Base-by-base conservation (phyloP, 2,329 filamentous ascomycete genomes). In the Zymoseptoria brevis region DNA sequence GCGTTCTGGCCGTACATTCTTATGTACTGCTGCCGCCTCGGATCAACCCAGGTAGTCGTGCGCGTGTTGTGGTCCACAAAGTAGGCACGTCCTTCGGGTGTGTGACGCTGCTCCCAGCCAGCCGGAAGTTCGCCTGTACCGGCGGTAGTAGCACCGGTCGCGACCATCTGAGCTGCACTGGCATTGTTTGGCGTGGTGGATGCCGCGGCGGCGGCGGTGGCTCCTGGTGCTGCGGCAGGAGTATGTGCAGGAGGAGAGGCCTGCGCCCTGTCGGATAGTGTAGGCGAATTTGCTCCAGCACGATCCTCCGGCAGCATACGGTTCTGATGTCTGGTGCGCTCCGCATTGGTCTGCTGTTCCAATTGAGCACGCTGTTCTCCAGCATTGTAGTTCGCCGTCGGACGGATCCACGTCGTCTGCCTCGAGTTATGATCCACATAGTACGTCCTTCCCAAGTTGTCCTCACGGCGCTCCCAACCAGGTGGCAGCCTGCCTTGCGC, bases 11-110 rank as follows among this genome's bases (percentile, higher is more conserved):
- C 93, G 72, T 99, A 99, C 89, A 97, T 96, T 60, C 94, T 84
- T 62, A 99, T 97, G 76, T 96, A 99, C 75, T 99, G 94, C 76
- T 97, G 94, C 63, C 94, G 87, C 67, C 94, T 87, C 29, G 94
- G 94, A 73, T 99, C 94, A 16, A 99, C 94, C 94, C 94, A 99
- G 0, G 94, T 97, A 0, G 94, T 99, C 1, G 94, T 97, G 65
- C 94, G 85, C 8, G 94, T 97, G 73, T 97, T 99, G 76, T 99
- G 94, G 73, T 99, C 94, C 54, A 99, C 94, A 75, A 96, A 99
- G 76, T 99, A 99, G 8, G 93, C 83, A 55, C 94, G 85, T 26
- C 93, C 92, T 79, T 99, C 94, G 0, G 94, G 93, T 0, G 94
- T 99, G 76, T 90, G 92, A 68, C 94, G 83, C 74, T 96, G 91